Percentiles rank a stretch among this genome's conserved stretches.
Conservation (phyloP, 495 filamentous ascomycete species). For the Penicillium cosmopolitanum region DNA sequence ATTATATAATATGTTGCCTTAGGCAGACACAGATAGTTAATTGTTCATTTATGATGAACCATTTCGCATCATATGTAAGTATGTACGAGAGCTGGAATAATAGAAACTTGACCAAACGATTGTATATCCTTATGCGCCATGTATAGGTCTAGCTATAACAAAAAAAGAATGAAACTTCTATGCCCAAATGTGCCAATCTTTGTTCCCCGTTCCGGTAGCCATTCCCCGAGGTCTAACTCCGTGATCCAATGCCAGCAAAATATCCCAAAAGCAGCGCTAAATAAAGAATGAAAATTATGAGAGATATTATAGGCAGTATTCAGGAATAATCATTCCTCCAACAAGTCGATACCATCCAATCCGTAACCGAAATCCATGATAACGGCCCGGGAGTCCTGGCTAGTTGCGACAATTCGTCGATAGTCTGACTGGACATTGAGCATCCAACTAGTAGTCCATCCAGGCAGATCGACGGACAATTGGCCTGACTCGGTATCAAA, state of each 20-base stretch:
- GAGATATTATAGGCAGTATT: conserved; percentile 21
- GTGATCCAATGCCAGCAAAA: conserved; percentile 12
- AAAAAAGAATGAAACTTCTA: conserved; percentile 17
- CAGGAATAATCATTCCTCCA: conserved; percentile 43
- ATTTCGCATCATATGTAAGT: background rate
- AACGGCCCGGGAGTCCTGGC: conserved; percentile 86
- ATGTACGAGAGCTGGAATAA: background rate
- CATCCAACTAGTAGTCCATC: conserved; percentile 96
- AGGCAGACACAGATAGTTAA: conserved; percentile 6
- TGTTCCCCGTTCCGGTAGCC: background rate
- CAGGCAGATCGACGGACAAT: conserved; percentile 73
- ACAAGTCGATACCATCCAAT: conserved; percentile 50
- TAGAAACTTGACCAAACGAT: background rate
- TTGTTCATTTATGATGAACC: background rate
- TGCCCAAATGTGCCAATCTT: conserved; percentile 7
- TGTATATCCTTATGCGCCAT: conserved; percentile 13
- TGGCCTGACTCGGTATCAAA: conserved; percentile 79
- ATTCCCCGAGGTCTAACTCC: conserved; percentile 10
- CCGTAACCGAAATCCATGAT: conserved; percentile 77
- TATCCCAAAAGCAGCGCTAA: conserved; percentile 22
- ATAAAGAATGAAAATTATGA: conserved; percentile 15
- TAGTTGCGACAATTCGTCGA: conserved; percentile 86
- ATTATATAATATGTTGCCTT: conserved; percentile 29
- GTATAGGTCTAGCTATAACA: conserved; percentile 9
- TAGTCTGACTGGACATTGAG: conserved; percentile 94